Base-by-base conservation (phyloP, 352 stramenopile species). In the Pythium phragmiticola region DNA sequence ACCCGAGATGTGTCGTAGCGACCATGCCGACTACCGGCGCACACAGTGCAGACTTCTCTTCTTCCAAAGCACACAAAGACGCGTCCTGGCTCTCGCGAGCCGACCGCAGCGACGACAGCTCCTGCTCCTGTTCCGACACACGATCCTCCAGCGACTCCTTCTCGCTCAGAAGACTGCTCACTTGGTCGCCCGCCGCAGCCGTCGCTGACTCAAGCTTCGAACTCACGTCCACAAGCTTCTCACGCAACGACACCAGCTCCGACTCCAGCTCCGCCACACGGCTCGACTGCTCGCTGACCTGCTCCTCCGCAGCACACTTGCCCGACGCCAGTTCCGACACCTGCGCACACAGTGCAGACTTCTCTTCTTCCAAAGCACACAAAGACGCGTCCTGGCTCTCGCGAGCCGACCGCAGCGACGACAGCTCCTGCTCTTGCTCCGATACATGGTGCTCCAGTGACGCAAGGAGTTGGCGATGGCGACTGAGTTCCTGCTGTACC, bases 391-490 rank as follows among this genome's bases (percentile, higher is more conserved):
- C 45, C 47, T 70, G 59, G 56, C 46, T 60, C 30, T 67, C 59
- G 17, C 53, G 56, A 36, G 30, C 21, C 42, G 23, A 56, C 3
- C 55, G 55, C 55, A 62, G 28, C 30, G 55, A 54, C 43, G 43
- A 62, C 42, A 62, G 55, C 55, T 62, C 55, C 36, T 64, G 46
- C 45, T 56, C 57, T 41, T 70, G 60, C 26, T 60, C 41, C 12
- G 64, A 66, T 49, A 75, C 57, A 26, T 42, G 57, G 30, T 69
- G 39, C 30, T 71, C 47, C 37, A 72, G 14, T 37, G 34, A 50
- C 53, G 21, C 8, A 60, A 70, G 52, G 56, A 46, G 28, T 62
- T 26, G 36, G 64, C 60, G 42, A 62, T 16, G 12, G 4, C 36
- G 12, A 19, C 33, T 56, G 14, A 54, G 33, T 63, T 47, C n/a